phyloP scores from a whole-genome alignment of 129 eudicot genomes.

The Cynara cardunculus region DNA sequence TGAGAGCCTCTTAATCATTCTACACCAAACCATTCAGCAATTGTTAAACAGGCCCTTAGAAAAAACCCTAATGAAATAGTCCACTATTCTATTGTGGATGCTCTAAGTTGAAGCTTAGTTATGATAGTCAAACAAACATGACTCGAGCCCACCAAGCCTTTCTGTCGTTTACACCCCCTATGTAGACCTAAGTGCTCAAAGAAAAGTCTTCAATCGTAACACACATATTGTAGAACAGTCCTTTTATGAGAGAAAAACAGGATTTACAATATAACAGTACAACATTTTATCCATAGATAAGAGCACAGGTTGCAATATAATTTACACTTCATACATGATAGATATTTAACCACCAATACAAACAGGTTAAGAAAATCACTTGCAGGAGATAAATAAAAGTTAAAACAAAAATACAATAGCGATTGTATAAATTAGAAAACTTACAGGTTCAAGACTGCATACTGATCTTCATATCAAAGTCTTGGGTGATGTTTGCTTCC shows the following conservation, averaged over 20 bases:
- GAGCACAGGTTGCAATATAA: slow-evolving; percentile 40
- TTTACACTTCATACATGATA: slow-evolving; percentile 49
- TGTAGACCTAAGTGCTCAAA: not conserved
- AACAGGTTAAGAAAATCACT: slow-evolving; percentile 29
- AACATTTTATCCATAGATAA: slow-evolving; percentile 34
- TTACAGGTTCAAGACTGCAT: slow-evolving; percentile 38
- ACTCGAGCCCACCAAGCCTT: not conserved
- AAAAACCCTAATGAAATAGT: not conserved
- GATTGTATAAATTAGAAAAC: slow-evolving; percentile 38
- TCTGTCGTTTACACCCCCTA: not conserved
- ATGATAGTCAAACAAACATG: not conserved
- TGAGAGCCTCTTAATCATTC: no score
- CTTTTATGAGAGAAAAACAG: not conserved
- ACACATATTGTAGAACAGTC: not conserved
- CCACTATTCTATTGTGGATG: not conserved
- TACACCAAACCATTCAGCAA: no score
- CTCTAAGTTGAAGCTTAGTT: not conserved
- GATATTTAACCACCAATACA: slow-evolving; percentile 38
- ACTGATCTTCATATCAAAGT: slow-evolving; percentile 26
- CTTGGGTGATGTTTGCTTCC: slow-evolving; percentile 26
- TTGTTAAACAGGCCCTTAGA: no score
- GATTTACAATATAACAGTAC: slow-evolving; percentile 21
- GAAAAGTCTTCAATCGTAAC: not conserved
- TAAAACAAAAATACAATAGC: slow-evolving; percentile 21
- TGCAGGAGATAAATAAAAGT: slow-evolving; percentile 24